Conservation (phyloP, 768 basidiomycete species). For the Leccinellum rugosiceps region DNA sequence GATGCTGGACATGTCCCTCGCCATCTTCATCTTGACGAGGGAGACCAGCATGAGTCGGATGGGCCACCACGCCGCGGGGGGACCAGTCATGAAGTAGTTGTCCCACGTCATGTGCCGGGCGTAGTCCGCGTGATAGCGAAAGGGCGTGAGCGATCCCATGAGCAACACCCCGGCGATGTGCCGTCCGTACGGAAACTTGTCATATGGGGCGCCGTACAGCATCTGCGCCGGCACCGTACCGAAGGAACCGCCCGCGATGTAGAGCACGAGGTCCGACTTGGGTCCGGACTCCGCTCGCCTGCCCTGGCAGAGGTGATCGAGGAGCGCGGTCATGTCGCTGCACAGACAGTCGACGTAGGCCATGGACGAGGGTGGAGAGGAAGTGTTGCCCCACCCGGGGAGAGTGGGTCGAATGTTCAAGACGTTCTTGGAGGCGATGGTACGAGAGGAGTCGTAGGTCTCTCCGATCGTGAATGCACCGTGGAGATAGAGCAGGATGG, state of each 20-base stretch:
- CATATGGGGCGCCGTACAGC: constrained; percentile 49
- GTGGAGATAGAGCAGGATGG: constrained; percentile 53
- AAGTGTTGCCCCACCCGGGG: constrained; percentile 57
- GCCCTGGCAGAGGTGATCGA: constrained; percentile 37
- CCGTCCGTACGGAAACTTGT: constrained; percentile 48
- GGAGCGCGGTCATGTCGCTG: constrained; percentile 43
- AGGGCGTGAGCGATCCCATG: constrained; percentile 45
- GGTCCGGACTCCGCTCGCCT: not conserved
- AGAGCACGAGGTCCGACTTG: constrained; percentile 32
- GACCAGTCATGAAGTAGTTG: constrained; percentile 47
- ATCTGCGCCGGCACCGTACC: constrained; percentile 57
- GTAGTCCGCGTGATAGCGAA: constrained; percentile 44
- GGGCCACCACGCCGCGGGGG: constrained; percentile 41
- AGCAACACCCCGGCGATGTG: constrained; percentile 48
- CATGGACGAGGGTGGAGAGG: constrained; percentile 33
- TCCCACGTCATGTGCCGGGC: constrained; percentile 43
- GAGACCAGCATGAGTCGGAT: constrained; percentile 33
- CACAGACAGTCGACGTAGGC: constrained; percentile 42
- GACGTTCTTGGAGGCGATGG: constrained; percentile 38
- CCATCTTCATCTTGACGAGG: constrained; percentile 33
- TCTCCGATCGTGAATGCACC: constrained; percentile 53
- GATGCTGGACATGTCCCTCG: constrained; percentile 35
- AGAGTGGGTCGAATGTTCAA: constrained; percentile 52
- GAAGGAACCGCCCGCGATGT: constrained; percentile 51
- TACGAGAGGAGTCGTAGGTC: constrained; percentile 33